phyloP scores from a whole-genome alignment of 805 yeast species.

The Barnettozyma siamensis region DNA sequence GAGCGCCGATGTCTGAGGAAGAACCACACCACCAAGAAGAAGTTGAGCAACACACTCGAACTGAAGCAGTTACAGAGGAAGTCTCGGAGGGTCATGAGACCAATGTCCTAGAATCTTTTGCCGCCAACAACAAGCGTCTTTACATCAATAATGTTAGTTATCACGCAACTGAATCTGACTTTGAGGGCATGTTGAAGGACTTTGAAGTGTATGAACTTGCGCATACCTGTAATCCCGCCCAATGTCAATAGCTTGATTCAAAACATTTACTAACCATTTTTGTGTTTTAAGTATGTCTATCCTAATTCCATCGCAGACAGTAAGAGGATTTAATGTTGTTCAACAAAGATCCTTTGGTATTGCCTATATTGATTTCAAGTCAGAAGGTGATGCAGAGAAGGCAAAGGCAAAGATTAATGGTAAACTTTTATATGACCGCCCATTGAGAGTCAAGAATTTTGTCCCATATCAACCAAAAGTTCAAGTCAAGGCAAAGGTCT shows the following conservation, averaged over 20 bases:
- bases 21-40: not conserved
- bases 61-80: not conserved
- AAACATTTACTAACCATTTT: too few species aligned
- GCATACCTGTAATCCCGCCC: not conserved
- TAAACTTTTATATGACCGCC: conserved; percentile 41
- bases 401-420: conserved; percentile 68
- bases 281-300: conserved; percentile 28
- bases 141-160: conserved; percentile 51
- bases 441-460: conserved; percentile 35
- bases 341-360: conserved; percentile 51
- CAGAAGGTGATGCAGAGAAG: conserved; percentile 52
- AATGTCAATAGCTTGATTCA: too few species aligned
- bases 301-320: conserved; percentile 49
- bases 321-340: conserved; percentile 37
- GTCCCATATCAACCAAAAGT: conserved; percentile 35
- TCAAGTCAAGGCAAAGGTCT: conserved; percentile 8
- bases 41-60: not conserved
- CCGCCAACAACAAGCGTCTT: conserved; percentile 32
- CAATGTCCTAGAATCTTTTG: conserved; percentile 1
- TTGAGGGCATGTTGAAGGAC: conserved; percentile 37
- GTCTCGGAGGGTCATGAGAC: too few species aligned
- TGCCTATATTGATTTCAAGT: conserved; percentile 79
- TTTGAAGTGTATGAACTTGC: conserved; percentile 38
- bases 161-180: conserved; percentile 47
- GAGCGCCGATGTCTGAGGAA: conserved; percentile 1